Evolutionary conservation across 2,329 filamentous ascomycete genomes (phyloP).

Genomic region (Zalaria sp.): DNA sequence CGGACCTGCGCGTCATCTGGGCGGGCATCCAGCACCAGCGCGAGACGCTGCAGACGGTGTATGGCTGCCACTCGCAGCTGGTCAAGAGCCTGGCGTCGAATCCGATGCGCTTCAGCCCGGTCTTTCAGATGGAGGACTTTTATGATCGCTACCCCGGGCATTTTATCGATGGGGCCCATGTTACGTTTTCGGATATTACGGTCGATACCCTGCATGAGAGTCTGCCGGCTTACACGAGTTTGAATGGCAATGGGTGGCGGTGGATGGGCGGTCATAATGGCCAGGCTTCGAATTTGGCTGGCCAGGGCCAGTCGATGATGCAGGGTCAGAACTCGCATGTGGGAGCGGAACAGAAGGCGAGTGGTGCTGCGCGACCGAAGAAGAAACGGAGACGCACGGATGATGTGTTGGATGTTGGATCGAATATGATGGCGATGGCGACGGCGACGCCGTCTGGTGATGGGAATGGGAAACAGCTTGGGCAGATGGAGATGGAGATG

Average conservation of each 20-base stretch:
- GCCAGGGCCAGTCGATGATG: not conserved
- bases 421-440: not conserved
- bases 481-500: not conserved
- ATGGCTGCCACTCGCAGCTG: constrained; percentile 66
- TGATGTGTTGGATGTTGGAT: not conserved
- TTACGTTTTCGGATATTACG: constrained; percentile 54
- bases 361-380: not conserved
- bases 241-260: constrained; percentile 3
- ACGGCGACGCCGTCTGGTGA: no score
- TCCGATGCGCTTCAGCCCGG: constrained; percentile 53
- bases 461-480: not conserved
- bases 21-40: constrained; percentile 66
- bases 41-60: constrained; percentile 64
- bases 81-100: constrained; percentile 56
- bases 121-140: constrained; percentile 75
- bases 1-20: constrained; percentile 62
- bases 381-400: not conserved
- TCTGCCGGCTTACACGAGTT: constrained; percentile 6
- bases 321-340: not conserved
- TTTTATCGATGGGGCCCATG: constrained; percentile 59
- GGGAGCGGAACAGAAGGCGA: not conserved
- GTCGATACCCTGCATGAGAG: constrained; percentile 39
- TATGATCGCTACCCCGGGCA: constrained; percentile 68
- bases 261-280: not conserved
- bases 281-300: not conserved